Evolutionary conservation across 257 asterid species (phyloP), one percentile per base, ranked within the genome.

Genomic region (Solanum virginianum): DNA sequence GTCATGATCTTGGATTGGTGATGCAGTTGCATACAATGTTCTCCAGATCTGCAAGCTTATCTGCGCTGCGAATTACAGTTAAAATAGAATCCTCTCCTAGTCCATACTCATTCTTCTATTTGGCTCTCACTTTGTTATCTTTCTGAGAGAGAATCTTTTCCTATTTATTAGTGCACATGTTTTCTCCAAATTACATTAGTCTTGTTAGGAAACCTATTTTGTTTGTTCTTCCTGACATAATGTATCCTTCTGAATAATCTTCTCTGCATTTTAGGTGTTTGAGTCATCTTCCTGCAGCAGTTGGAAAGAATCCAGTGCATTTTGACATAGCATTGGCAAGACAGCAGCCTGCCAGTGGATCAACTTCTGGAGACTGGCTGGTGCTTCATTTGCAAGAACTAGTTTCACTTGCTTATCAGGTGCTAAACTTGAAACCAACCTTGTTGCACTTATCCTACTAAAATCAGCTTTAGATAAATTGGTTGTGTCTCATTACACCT

Each of bases 361-460:
- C 85, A 20, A 83, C 86, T 70, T 90, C 90, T 84, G 93, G 93
- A 80, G 97, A 97, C 90, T 93, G 97, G 97, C 94, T 95, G 87
- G 97, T 97, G 87, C 93, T 97, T 90, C 95, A 97, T 86, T 88
- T 97, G 89, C 98, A 94, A 90, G 98, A 97, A 87, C 96, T 95
- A 87, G 90, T 97, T 87, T 95, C 97, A 85, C 98, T 97, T 90
- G 99, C 98, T 84, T 97, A 97, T 90, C 99, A 97, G 99, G 99
- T 97, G 89, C 88, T 81, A 83, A 80, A 83, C 74, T 86, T 87
- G 74, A 79, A 17, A 71, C 83, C 87, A 22, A 86, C 63, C 32
- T 75, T 86, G 54, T 80, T 84, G 65, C 65, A 53, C 65, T 49
- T 18, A 79, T 53, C 26, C 65, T 29, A 79, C 29, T 53, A 79